These are phyloP conservation scores for Allantophomopsis cytisporea DNA, from an alignment of 2,329 filamentous ascomycete genomes.

Conservation along the genomic window DNA sequence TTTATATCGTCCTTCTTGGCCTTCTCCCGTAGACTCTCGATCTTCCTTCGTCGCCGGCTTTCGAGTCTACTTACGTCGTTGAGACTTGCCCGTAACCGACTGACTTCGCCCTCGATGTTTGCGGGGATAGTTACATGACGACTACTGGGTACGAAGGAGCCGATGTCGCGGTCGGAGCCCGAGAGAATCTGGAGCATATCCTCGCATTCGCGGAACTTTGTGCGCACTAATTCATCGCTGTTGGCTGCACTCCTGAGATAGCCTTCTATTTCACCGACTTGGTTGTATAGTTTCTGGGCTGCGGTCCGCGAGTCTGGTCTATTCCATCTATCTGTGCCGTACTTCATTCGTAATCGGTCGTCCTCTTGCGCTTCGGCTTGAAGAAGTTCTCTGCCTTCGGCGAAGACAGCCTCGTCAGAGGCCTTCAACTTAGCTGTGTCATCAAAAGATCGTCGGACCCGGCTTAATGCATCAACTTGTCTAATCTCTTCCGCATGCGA, in stretches of 20 bases:
- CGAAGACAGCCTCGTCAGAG: conserved; percentile 64
- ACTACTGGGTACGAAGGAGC: conserved; percentile 82
- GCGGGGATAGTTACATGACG: conserved; percentile 67
- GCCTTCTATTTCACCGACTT: conserved; percentile 58
- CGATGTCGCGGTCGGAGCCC: conserved; percentile 66
- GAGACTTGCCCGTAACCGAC: conserved; percentile 61
- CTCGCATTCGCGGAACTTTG: conserved; percentile 68
- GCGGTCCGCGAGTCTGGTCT: conserved; percentile 58
- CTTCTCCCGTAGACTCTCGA: conserved; percentile 67
- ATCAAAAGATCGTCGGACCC: conserved; percentile 66
- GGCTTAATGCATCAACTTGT: conserved; percentile 73
- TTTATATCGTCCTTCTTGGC: conserved; percentile 82
- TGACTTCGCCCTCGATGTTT: conserved; percentile 66
- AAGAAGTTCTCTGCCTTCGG: conserved; percentile 70
- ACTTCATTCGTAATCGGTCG: conserved; percentile 57
- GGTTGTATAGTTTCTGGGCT: conserved; percentile 25
- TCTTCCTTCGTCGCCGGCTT: conserved; percentile 63
- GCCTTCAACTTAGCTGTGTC: conserved; percentile 85
- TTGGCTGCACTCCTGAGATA: conserved; percentile 65
- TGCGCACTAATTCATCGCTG: conserved; percentile 49
- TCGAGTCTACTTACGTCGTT: conserved; percentile 81
- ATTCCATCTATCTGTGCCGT: conserved; percentile 78
- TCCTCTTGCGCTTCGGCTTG: conserved; percentile 77
- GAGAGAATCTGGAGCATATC: conserved; percentile 62
- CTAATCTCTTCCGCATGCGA: conserved; percentile 90